Evolutionary conservation across 192 early-diverging fungal species (phyloP).

Genomic region (Spinellus fusiger): DNA sequence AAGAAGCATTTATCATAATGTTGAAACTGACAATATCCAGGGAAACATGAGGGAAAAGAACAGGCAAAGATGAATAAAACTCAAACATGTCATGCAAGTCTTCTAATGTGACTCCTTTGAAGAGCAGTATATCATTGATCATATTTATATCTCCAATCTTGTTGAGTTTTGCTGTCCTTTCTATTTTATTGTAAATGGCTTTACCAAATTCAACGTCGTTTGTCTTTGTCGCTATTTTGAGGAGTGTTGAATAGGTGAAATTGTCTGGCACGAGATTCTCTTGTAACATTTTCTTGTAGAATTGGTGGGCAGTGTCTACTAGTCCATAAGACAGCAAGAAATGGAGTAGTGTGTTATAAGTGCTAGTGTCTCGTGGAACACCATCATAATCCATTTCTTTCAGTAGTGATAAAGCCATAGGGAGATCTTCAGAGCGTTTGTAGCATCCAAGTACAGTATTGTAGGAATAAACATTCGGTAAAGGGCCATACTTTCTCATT

Average conservation of each 20-base stretch:
- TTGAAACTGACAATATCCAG: conserved; percentile 25
- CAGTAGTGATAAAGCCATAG: conserved; percentile 1
- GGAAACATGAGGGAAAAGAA: conserved; percentile 9
- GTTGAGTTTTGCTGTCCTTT: neutral
- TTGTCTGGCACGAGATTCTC: conserved; percentile 11
- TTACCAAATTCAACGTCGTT: conserved; percentile 4
- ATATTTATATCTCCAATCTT: conserved; percentile 2
- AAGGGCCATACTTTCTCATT: conserved; percentile 15
- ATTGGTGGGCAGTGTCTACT: neutral
- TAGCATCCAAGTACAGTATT: conserved; percentile 28
- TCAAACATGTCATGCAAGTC: conserved; percentile 7
- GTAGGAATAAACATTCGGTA: conserved; percentile 29
- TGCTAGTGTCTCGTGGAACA: conserved; percentile 9
- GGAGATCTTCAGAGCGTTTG: conserved; percentile 4
- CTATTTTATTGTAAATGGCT: conserved; percentile 9
- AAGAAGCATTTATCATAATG: conserved; percentile 16
- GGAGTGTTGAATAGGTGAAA: conserved; percentile 19
- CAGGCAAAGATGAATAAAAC: conserved; percentile 2
- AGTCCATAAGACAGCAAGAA: neutral
- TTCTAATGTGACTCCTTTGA: neutral
- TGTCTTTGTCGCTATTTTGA: conserved; percentile 15
- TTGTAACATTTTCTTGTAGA: conserved; percentile 10
- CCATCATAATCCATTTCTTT: conserved; percentile 13
- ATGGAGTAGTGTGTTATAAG: conserved; percentile 20
- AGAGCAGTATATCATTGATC: conserved; percentile 13